Evolutionary conservation across 2,329 filamentous ascomycete genomes (phyloP).

Genomic region (Aspergillus pseudoglaucus): DNA sequence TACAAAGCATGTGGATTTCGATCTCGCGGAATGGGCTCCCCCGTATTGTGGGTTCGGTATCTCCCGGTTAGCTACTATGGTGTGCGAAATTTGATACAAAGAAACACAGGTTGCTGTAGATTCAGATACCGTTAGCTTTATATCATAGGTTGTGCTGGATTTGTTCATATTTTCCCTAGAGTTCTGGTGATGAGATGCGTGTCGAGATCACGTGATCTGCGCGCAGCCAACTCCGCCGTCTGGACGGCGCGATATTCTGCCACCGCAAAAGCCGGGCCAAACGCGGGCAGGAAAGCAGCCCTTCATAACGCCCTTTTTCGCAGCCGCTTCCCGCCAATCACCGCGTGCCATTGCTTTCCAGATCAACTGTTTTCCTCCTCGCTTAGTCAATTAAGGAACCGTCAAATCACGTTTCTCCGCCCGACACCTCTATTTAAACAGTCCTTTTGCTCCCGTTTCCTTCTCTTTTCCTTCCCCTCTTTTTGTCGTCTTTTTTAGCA

Average conservation of each 20-base stretch:
- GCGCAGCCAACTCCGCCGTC: background rate
- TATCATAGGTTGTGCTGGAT: too few species aligned
- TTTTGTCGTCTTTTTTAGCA: slow-evolving; percentile 11
- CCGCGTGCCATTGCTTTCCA: slow-evolving; percentile 16
- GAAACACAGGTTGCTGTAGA: too few species aligned
- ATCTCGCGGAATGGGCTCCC: too few species aligned
- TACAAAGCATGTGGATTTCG: too few species aligned
- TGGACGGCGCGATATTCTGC: background rate
- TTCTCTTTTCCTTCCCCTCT: slow-evolving; percentile 9
- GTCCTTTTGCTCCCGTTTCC: slow-evolving; percentile 6
- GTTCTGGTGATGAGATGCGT: too few species aligned
- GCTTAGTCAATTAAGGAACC: slow-evolving; percentile 22
- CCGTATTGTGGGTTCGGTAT: too few species aligned
- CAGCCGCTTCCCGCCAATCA: slow-evolving; percentile 28
- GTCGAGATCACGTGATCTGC: background rate
- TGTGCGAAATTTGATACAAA: too few species aligned
- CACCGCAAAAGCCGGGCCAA: slow-evolving; percentile 10
- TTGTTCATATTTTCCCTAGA: too few species aligned
- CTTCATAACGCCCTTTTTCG: slow-evolving; percentile 35
- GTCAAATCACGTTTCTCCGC: slow-evolving; percentile 14
- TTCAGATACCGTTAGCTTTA: too few species aligned
- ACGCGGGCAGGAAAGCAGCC: slow-evolving; percentile 30
- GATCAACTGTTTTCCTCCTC: slow-evolving; percentile 10
- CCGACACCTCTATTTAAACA: slow-evolving; percentile 24
- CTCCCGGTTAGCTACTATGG: too few species aligned